Percentiles rank a stretch among this genome's conserved stretches.
Evolutionary conservation across 2,329 filamentous ascomycete species (phyloP).

Genomic region (Penicillium sclerotiorum): DNA sequence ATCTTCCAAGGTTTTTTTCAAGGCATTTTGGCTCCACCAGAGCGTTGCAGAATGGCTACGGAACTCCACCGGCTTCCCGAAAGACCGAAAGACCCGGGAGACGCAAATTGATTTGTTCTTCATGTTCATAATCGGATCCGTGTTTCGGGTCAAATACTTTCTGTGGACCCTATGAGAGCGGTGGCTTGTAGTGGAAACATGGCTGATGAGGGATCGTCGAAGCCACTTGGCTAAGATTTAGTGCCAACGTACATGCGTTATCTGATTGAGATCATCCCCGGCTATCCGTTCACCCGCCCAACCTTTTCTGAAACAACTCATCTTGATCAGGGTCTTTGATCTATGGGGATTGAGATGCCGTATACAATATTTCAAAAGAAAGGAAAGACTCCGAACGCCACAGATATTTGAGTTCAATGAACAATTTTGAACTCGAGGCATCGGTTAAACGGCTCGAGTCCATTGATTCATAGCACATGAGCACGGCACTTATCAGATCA

Average conservation of each 20-base stretch:
- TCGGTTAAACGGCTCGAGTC: too few relatives aligned
- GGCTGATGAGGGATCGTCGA: constrained; percentile 5
- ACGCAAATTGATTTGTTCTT: constrained; percentile 2
- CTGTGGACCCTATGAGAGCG: not conserved
- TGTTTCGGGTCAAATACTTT: not conserved
- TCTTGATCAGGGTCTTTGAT: too few relatives aligned
- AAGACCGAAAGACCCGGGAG: not conserved
- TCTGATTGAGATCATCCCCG: constrained; percentile 15
- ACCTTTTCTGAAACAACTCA: too few relatives aligned
- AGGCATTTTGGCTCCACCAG: not conserved
- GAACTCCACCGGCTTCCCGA: constrained; percentile 9
- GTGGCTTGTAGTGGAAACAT: not conserved
- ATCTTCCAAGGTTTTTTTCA: too few relatives aligned
- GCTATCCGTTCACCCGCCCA: constrained; percentile 1
- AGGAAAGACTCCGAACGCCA: too few relatives aligned
- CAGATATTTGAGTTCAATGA: too few relatives aligned
- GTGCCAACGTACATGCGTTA: constrained; percentile 2
- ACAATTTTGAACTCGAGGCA: too few relatives aligned
- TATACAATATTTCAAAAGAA: too few relatives aligned
- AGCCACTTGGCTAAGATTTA: not conserved
- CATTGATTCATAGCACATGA: too few relatives aligned
- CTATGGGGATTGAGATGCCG: too few relatives aligned
- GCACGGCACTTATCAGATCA: too few relatives aligned
- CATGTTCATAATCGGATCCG: not conserved
- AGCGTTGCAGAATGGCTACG: not conserved